Evolutionary conservation across 805 yeast genomes (phyloP).

Genomic region (Candida sphagnicola): DNA sequence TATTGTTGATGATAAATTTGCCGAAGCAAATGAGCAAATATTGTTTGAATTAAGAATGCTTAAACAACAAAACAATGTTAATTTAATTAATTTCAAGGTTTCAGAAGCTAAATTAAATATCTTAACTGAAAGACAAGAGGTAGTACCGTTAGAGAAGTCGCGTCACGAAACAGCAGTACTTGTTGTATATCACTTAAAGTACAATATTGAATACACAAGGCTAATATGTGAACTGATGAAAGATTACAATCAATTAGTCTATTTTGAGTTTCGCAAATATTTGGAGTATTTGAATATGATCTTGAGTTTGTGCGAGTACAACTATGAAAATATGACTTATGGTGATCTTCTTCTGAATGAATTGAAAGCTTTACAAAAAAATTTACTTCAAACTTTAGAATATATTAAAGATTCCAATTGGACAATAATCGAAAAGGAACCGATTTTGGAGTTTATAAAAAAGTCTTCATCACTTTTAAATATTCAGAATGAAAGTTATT

Average conservation of each 20-base stretch:
- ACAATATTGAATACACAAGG: not conserved
- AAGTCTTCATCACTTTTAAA: not conserved
- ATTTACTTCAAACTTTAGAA: not conserved
- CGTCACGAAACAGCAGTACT: not conserved
- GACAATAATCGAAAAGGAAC: not conserved
- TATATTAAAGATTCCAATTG: not conserved
- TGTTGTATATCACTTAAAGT: conserved; percentile 1
- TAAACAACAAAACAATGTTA: not conserved
- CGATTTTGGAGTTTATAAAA: not conserved
- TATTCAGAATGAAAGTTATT: no score
- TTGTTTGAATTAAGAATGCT: not conserved
- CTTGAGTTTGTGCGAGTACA: conserved; percentile 4
- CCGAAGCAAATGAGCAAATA: not conserved
- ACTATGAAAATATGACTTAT: conserved; percentile 1
- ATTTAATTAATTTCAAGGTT: conserved; percentile 4
- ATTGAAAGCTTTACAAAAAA: not conserved
- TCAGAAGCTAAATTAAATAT: conserved; percentile 3
- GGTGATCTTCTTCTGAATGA: not conserved
- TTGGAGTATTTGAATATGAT: conserved; percentile 1
- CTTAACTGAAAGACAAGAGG: not conserved
- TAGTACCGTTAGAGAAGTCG: not conserved
- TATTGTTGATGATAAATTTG: not conserved
- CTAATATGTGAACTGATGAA: not conserved
- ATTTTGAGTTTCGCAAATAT: not conserved
- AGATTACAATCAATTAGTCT: not conserved